These are phyloP conservation scores for Plasmodium sp. DNA, from an alignment of 169 alveolate species.

Conservation along the genomic window DNA sequence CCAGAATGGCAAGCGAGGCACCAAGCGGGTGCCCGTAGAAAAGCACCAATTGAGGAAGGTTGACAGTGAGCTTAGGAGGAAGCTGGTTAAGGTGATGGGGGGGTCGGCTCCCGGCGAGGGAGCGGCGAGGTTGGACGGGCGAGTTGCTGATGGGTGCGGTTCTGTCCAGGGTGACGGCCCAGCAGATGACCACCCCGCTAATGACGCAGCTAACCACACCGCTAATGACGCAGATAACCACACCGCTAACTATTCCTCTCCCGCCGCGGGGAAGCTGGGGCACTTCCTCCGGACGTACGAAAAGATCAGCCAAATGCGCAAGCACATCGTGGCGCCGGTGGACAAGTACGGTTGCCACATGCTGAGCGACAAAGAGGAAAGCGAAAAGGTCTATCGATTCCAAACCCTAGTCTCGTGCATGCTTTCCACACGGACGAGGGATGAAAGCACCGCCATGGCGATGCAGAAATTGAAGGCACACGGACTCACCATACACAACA, in stretches of 20 bases:
- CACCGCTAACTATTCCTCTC: background rate
- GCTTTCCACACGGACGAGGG: constrained; percentile 91
- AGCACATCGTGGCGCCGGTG: constrained; percentile 80
- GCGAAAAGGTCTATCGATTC: constrained; percentile 79
- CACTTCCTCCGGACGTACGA: constrained; percentile 22
- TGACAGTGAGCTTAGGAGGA: background rate
- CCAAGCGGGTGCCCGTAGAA: background rate
- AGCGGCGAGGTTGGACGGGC: background rate
- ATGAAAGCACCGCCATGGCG: constrained; percentile 87
- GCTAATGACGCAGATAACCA: too few species aligned
- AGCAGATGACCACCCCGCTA: background rate
- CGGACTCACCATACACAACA: constrained; percentile 85
- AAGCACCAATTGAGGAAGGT: background rate
- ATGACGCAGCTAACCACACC: background rate
- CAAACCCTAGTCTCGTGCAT: constrained; percentile 88
- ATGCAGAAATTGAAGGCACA: constrained; percentile 82
- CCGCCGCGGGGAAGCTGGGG: background rate
- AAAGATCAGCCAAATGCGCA: constrained; percentile 54
- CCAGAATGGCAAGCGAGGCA: background rate
- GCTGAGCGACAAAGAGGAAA: constrained; percentile 78
- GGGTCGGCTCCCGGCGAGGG: background rate
- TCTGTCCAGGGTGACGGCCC: background rate
- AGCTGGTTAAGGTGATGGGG: background rate
- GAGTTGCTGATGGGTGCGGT: background rate
- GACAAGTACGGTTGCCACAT: constrained; percentile 85